Evolutionary conservation across 768 basidiomycete species (phyloP), one percentile per base, ranked within the genome.

Genomic region (Tricholoma flavovirens): DNA sequence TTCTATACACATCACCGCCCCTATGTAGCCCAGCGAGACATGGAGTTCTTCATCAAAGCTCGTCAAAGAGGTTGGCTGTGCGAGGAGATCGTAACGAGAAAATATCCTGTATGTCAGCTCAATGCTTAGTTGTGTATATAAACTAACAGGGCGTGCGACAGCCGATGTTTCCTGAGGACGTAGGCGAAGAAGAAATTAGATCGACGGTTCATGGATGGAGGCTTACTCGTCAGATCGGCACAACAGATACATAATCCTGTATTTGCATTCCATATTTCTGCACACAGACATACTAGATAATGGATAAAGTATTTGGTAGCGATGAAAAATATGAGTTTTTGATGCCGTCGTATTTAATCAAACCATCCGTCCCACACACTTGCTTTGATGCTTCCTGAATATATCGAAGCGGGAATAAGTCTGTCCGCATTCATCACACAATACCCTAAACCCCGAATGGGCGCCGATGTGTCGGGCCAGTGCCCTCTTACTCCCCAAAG

Each of bases 1-100:
- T 96, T 97, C 70, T 94, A 89, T 68, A 87, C 88, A 0, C 93
- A 95, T 58, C 93, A 97, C 61, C 80, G 89, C 0, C 94, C 94
- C 0, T 87, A 88, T 57, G 77, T 93, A 7, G 90, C 90, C 0
- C 76, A 88, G 55, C 81, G 85, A 11, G 94, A 97, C 64, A 82
- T 94, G 75, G 78, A 79, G 2, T 97, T 96, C 69, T 93, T 98
- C 64, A 64, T 65, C 8, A 82, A 80, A 62, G 91, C 90, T 3
- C 65, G 72, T 32, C 69, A 67, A 33, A 67, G 71, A 7, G 88
- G 89, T 0, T 96, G 93, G 95, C 59, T 59, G 4, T 90, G 88
- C 58, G 81, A 89, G 60, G 73, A 87, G 63, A 78, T 94, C 19
- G 64, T 90, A 4, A 83, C 78, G 3, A 77, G 80, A 62, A 80